Evolutionary conservation across 1,284 basidiomycete species (phyloP).

Genomic region (Blastosporella zonata): DNA sequence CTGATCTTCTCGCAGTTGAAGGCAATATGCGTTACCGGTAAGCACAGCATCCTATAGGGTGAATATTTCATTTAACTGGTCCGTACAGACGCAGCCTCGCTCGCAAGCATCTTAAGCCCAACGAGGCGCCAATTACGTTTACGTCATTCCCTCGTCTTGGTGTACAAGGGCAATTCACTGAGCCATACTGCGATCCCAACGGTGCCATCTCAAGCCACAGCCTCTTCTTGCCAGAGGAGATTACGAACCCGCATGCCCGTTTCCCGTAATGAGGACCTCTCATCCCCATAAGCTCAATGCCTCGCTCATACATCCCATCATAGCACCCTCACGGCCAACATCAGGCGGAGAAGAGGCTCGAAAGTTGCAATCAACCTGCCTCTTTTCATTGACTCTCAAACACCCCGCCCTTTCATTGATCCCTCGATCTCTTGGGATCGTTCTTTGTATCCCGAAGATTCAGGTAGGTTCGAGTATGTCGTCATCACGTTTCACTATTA

Average conservation of each 20-base stretch:
- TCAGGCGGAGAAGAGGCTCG: constrained; percentile 84
- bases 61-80: constrained; percentile 12
- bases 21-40: constrained; percentile 90
- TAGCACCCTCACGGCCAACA: constrained; percentile 95
- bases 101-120: constrained; percentile 75
- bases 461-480: constrained; percentile 41
- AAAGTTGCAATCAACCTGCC: constrained; percentile 97
- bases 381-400: constrained; percentile 86
- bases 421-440: constrained; percentile 87
- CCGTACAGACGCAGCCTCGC: constrained; percentile 77
- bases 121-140: constrained; percentile 91
- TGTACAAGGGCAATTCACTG: constrained; percentile 86
- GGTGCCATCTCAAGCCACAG: constrained; percentile 83
- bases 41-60: constrained; percentile 18
- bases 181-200: constrained; percentile 78
- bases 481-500: constrained; percentile 3
- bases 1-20: constrained; percentile 88
- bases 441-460: constrained; percentile 75
- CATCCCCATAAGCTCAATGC: constrained; percentile 3
- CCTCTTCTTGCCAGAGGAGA: constrained; percentile 92
- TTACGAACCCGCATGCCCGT: constrained; percentile 95
- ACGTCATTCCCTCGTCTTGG: constrained; percentile 96
- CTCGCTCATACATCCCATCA: constrained; percentile 7
- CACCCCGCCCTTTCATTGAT: constrained; percentile 87
- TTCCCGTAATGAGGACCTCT: constrained; percentile 67